Percentiles rank a stretch among this genome's conserved stretches.
Evolutionary conservation across 176 grass and related monocot genomes (phyloP).

Genomic region (Ensete ventricosum): DNA sequence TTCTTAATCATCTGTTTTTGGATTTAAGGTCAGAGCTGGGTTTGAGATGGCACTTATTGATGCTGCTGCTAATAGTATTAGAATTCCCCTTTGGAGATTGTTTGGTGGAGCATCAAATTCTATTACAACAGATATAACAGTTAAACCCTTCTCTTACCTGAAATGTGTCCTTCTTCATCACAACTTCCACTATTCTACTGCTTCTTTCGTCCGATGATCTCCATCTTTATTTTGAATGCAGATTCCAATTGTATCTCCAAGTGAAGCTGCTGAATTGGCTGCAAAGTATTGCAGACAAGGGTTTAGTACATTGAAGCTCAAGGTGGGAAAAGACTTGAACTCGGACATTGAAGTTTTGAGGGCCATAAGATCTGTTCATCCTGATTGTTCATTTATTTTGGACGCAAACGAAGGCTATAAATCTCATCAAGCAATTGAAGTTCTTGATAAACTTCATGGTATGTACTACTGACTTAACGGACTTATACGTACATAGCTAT

Average conservation of each 20-base stretch:
- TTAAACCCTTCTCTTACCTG: constrained; percentile 8
- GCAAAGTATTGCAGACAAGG: constrained; percentile 68
- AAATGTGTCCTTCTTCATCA: not conserved
- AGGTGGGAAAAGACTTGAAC: constrained; percentile 79
- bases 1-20: not conserved
- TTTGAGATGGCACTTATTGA: constrained; percentile 93
- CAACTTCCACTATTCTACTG: not conserved
- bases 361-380: constrained; percentile 65
- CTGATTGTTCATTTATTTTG: constrained; percentile 76
- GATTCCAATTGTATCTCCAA: constrained; percentile 92
- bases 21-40: constrained; percentile 79
- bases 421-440: constrained; percentile 75
- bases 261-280: constrained; percentile 74
- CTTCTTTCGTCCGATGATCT: not conserved
- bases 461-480: not conserved
- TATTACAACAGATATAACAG: constrained; percentile 86
- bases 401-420: constrained; percentile 95
- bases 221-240: constrained; percentile 13
- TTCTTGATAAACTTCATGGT: constrained; percentile 90
- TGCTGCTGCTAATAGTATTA: constrained; percentile 78
- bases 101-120: constrained; percentile 74
- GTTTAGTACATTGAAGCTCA: constrained; percentile 82
- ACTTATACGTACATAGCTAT: not conserved
- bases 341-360: constrained; percentile 78
- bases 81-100: constrained; percentile 85